phyloP scores from a whole-genome alignment of 2,329 filamentous ascomycete species.

The Hysterium pulicare region DNA sequence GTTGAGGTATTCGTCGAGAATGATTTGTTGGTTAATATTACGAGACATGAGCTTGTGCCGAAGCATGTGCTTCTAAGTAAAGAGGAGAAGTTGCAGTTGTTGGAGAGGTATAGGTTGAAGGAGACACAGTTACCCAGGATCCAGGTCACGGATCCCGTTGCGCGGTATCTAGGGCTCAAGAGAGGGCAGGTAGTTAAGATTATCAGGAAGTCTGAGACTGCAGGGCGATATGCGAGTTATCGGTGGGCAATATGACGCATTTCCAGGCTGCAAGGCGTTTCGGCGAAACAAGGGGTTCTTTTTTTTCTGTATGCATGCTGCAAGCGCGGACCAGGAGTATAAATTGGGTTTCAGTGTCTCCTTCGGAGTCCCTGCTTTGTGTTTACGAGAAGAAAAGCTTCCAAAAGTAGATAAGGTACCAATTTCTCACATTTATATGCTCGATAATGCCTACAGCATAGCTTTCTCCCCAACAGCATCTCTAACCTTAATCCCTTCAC shows the following conservation, averaged over 20 bases:
- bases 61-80: slow-evolving; percentile 86
- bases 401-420: too few relatives aligned
- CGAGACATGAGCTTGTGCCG: slow-evolving; percentile 92
- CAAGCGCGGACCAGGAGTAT: not conserved
- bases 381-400: too few relatives aligned
- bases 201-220: slow-evolving; percentile 91
- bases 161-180: slow-evolving; percentile 84
- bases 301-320: not conserved
- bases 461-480: slow-evolving; percentile 25
- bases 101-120: slow-evolving; percentile 90
- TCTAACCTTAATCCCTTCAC: slow-evolving; percentile 23
- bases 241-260: slow-evolving; percentile 55
- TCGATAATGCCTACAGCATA: slow-evolving; percentile 43
- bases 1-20: slow-evolving; percentile 96
- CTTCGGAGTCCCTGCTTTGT: too few relatives aligned
- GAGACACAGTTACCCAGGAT: slow-evolving; percentile 96
- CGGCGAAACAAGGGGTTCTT: not conserved
- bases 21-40: slow-evolving; percentile 96
- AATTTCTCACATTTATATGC: too few relatives aligned
- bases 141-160: slow-evolving; percentile 85
- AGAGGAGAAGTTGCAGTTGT: slow-evolving; percentile 81
- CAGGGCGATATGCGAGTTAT: slow-evolving; percentile 95
- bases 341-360: too few relatives aligned
- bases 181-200: slow-evolving; percentile 98
- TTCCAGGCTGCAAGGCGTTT: not conserved